Base-by-base conservation (phyloP, 768 basidiomycete species). In the Gyrodon lividus region DNA sequence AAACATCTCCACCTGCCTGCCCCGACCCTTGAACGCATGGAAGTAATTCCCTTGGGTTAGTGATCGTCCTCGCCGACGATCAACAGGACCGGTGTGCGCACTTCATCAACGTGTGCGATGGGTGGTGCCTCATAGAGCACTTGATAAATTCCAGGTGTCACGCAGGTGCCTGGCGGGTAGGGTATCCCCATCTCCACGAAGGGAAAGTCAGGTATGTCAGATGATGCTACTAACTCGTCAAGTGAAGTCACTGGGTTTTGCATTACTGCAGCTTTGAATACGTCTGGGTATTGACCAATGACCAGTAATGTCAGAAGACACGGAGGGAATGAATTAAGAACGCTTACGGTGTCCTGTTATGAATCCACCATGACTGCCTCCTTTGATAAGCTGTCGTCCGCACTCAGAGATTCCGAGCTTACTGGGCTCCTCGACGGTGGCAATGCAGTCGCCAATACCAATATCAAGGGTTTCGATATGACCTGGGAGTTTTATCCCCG, bases 361-460 rank as follows among this genome's bases (percentile, higher is more conserved):
- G 59, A 82, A 86, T 0, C 85, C 85, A 2, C 84, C 84, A 54
- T 87, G 85, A 42, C 79, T 83, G 31, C 85, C 85, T 5, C 85
- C 84, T 40, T 67, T 65, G 0, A 86, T 61, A 44, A 83, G 74
- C 33, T 79, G 74, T 53, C 76, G 77, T 4, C 79, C 81, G 24
- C 72, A 64, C 34, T 70, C 66, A 1, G 80, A 73, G 5, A 85
- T 68, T 0, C 78, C 78, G 2, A 75, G 59, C 10, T 70, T 59
- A 28, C 81, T 66, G 33, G 86, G 74, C 54, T 81, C 72, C 23
- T 70, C 63, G 0, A 75, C 72, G 4, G 80, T 72, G 6, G 74
- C 77, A 16, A 82, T 75, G 48, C 80, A 83, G 43, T 85, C 82
- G 41, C 77, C 69, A 10, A 87, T 80, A 53, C 77, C 69, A 10